Evolutionary conservation across 306 rosid genomes (phyloP).

Genomic region (Heteromeles arbutifolia): DNA sequence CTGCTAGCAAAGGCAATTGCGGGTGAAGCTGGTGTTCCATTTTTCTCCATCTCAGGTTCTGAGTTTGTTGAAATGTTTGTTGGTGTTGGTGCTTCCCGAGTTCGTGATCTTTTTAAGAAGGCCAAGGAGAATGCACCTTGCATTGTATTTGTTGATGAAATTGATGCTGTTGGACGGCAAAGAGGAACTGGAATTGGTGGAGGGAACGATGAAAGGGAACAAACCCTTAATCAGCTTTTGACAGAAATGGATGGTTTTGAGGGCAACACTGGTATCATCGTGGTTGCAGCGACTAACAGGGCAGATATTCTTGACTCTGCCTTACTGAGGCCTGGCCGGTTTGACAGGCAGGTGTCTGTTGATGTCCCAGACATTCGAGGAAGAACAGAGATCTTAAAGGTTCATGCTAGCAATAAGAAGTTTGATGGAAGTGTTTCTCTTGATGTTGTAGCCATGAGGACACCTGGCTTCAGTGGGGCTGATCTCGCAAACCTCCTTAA

Average conservation of each 20-base stretch:
- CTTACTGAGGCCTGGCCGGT: constrained; percentile 87
- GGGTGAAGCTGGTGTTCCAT: constrained; percentile 98
- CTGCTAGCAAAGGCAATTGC: constrained; percentile 95
- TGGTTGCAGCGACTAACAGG: constrained; percentile 98
- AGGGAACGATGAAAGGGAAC: constrained; percentile 97
- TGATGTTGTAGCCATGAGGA: constrained; percentile 90
- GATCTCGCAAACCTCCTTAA: constrained; percentile 97
- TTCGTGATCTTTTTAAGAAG: constrained; percentile 95
- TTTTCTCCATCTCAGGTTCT: constrained; percentile 96
- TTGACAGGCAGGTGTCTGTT: constrained; percentile 93
- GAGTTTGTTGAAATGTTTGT: constrained; percentile 99
- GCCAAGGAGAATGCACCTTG: constrained; percentile 99
- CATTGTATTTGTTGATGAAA: constrained; percentile 98
- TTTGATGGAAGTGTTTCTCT: constrained; percentile 83
- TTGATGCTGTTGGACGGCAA: constrained; percentile 95
- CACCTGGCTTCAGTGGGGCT: constrained; percentile 98
- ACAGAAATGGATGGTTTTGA: constrained; percentile 99
- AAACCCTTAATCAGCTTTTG: constrained; percentile 95
- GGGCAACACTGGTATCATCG: constrained; percentile 92
- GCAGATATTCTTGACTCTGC: constrained; percentile 98
- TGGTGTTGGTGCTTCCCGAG: constrained; percentile 99
- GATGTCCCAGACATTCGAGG: constrained; percentile 95
- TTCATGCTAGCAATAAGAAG: constrained; percentile 85
- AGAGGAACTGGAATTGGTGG: constrained; percentile 99
- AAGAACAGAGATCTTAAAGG: constrained; percentile 92